Evolutionary conservation across 2,329 filamentous ascomycete species (phyloP), one percentile per base, ranked within the genome.

Genomic region (Claviceps sp.): DNA sequence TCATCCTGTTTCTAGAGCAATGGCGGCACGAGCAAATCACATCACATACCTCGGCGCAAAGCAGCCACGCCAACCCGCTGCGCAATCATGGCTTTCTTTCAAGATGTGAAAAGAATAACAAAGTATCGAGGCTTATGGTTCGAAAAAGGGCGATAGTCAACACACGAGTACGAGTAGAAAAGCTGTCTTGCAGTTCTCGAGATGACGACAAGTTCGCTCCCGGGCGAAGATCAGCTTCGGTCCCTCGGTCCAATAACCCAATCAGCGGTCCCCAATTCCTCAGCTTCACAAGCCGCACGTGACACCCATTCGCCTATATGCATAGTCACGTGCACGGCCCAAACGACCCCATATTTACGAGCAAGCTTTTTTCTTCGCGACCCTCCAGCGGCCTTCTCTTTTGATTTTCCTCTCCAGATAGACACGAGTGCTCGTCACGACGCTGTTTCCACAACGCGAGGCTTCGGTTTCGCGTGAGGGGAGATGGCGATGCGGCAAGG

Each of bases 1-100:
- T 14, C 1, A 6, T 16, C 20, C 8, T 11, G 3, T 36, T 24
- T 18, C 44, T 3, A 42, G 40, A 20, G n/a, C n/a, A 8, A 20
- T 2, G 18, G n/a, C n/a, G 40, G n/a, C 18, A n/a, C n/a, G 18
- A 22, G 41, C 18, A 20, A 20, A 4, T 9, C 9, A 5, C 37
- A 14, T 6, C 37, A 48, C 72, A 61, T 65, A 80, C 78, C 74
- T 75, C 77, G 73, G 66, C 77, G 76, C 65, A 80, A 67, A 65
- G 77, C 77, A 69, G 74, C 72, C 59, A 79, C 64, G 66, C 77
- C 78, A 62, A 78, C 71, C 70, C 77, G 70, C 61, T 77, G 75
- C 62, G 75, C 72, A 65, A 73, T 75, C 78, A 82, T 82, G 44
- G 22, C 24, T 5, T 42, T 18, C 30, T 30, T 22, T 45, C 11